Conservation (phyloP, 148 eudicot genomes). For the Heliosperma pusillum region DNA sequence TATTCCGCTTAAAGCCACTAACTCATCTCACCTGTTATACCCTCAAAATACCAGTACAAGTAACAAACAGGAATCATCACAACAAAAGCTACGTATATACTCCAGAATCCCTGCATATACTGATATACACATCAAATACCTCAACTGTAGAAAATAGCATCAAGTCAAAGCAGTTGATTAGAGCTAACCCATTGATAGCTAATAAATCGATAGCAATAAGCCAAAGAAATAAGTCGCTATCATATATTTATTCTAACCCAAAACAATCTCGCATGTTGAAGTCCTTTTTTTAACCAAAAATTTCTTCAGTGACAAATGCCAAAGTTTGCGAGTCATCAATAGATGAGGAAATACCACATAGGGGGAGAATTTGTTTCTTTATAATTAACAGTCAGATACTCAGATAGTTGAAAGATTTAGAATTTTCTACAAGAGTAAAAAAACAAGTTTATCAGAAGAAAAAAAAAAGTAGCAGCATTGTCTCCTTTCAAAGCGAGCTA, state of each 20-base stretch:
- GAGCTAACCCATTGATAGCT: not conserved
- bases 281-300: not conserved
- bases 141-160: not conserved
- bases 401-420: not conserved
- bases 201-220: not conserved
- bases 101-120: not conserved
- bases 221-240: not conserved
- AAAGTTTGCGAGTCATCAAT: too few species aligned
- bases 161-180: not conserved
- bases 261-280: not conserved
- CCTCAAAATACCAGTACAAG: too few species aligned
- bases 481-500: constrained; percentile 8
- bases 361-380: not conserved
- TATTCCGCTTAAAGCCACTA: not conserved
- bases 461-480: not conserved
- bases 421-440: not conserved
- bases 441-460: not conserved
- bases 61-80: not conserved
- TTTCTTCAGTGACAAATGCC: not conserved
- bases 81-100: not conserved
- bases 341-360: too few species aligned
- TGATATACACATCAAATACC: not conserved
- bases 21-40: not conserved
- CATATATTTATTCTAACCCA: not conserved
- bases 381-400: not conserved